phyloP scores from a whole-genome alignment of 345 rosid genomes.

The Camelina hispida region DNA sequence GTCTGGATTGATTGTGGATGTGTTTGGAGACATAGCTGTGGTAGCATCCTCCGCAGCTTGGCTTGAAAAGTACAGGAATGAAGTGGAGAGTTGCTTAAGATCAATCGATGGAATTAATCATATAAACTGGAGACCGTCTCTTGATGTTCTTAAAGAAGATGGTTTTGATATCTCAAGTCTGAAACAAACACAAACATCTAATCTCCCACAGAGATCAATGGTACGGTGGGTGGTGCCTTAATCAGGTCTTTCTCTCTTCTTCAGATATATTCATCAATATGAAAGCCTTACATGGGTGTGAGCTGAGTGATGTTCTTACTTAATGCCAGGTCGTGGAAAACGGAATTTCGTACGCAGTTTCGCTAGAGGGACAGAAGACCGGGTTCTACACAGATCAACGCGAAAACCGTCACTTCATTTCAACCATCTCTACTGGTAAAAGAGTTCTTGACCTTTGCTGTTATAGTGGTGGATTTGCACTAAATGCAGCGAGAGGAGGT shows the following conservation, averaged over 20 bases:
- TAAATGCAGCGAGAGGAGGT: constrained; percentile 77
- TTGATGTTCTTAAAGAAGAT: constrained; percentile 91
- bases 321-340: constrained; percentile 70
- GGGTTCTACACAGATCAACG: constrained; percentile 95
- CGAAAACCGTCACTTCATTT: constrained; percentile 71
- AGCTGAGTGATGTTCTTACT: constrained; percentile 13
- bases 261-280: not conserved
- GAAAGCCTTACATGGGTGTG: constrained; percentile 7
- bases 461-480: constrained; percentile 90
- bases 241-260: constrained; percentile 22
- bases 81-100: constrained; percentile 64
- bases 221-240: constrained; percentile 45
- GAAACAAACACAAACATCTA: constrained; percentile 52
- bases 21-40: constrained; percentile 92
- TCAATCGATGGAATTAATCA: constrained; percentile 63
- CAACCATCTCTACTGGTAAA: constrained; percentile 67
- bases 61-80: constrained; percentile 80
- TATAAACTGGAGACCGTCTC: constrained; percentile 85
- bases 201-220: constrained; percentile 67
- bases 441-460: constrained; percentile 89
- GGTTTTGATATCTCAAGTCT: constrained; percentile 63
- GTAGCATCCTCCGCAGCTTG: constrained; percentile 96
- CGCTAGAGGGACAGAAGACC: constrained; percentile 83
- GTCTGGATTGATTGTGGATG: constrained; percentile 85
- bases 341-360: constrained; percentile 70